Conservation (phyloP, 1,284 basidiomycete genomes). For the Kwoniella shivajii region DNA sequence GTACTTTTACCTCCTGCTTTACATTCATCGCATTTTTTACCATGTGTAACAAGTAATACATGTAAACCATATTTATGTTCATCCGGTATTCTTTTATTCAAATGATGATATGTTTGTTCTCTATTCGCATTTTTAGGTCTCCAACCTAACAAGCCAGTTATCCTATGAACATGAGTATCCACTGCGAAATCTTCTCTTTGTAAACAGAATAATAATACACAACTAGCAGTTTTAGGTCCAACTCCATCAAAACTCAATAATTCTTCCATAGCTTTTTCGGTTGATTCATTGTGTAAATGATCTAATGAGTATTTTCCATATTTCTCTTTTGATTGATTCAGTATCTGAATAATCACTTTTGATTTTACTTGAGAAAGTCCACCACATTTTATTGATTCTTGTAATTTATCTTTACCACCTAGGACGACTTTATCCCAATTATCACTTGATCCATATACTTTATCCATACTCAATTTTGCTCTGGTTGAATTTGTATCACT, state of each 20-base stretch:
- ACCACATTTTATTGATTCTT: constrained; percentile 66
- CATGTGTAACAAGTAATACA: constrained; percentile 70
- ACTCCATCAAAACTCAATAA: constrained; percentile 70
- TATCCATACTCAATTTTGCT: constrained; percentile 65
- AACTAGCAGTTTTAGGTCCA: constrained; percentile 76
- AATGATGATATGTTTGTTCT: constrained; percentile 69
- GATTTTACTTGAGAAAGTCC: constrained; percentile 75
- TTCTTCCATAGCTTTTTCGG: constrained; percentile 69
- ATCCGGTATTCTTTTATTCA: constrained; percentile 65
- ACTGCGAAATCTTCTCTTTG: constrained; percentile 73
- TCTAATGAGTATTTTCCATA: constrained; percentile 55
- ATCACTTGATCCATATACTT: constrained; percentile 61
- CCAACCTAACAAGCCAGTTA: constrained; percentile 70
- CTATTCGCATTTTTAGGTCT: constrained; percentile 66
- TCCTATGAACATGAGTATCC: constrained; percentile 68
- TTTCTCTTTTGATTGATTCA: constrained; percentile 60
- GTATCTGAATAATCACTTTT: constrained; percentile 65
- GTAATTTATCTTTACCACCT: constrained; percentile 61
- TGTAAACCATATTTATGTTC: constrained; percentile 72
- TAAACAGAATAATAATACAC: constrained; percentile 75
- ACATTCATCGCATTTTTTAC: constrained; percentile 37
- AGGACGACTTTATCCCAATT: constrained; percentile 65
- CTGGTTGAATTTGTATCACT: constrained; percentile 65
- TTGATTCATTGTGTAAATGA: constrained; percentile 54
- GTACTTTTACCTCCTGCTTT: constrained; percentile 27